Conservation (phyloP, 306 rosid genomes). For the Castanea crenata region DNA sequence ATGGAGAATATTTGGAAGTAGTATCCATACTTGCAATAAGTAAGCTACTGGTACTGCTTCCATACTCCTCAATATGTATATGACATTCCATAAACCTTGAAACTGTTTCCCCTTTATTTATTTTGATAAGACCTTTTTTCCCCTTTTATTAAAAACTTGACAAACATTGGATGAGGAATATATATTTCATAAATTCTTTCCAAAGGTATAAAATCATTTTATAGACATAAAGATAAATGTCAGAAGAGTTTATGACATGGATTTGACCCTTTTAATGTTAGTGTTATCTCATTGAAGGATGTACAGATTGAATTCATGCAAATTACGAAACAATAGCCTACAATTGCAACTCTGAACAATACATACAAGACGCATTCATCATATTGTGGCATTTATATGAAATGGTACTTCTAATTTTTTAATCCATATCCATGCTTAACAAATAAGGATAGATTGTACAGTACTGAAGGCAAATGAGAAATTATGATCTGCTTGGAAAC, state of each 20-base stretch:
- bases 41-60: neutral
- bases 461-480: neutral
- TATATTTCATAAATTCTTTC: neutral
- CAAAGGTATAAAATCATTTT: neutral
- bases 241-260: neutral
- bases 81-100: neutral
- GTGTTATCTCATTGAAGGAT: neutral
- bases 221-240: neutral
- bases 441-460: neutral
- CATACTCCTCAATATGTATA: neutral
- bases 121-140: neutral
- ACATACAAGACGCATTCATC: neutral
- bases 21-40: neutral
- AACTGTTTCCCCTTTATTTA: neutral
- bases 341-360: neutral
- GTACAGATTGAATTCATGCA: neutral
- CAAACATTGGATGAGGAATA: neutral
- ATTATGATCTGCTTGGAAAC: neutral
- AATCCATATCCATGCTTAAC: neutral
- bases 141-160: neutral
- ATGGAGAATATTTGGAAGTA: neutral
- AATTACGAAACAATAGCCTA: neutral
- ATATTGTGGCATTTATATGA: neutral
- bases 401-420: neutral
- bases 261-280: neutral